phyloP scores from a whole-genome alignment of 2,329 filamentous ascomycete genomes.

The Calycina herbarum region DNA sequence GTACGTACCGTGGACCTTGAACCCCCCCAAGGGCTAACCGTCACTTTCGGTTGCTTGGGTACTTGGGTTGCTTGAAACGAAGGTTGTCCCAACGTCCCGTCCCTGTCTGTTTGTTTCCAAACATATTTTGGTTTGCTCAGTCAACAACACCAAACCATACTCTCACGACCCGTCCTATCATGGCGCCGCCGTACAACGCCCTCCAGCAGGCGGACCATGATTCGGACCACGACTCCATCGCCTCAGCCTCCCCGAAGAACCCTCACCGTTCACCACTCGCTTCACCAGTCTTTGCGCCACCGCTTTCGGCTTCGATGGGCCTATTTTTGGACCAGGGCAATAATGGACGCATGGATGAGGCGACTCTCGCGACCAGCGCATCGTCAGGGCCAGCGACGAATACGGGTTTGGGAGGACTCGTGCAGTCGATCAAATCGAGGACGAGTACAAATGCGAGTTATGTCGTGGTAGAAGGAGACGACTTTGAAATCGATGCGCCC shows the following conservation, averaged over 20 bases:
- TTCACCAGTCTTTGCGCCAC: constrained; percentile 22
- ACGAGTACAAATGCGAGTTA: constrained; percentile 21
- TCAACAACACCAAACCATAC: constrained; percentile 9
- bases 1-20: background rate
- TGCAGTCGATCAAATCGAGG: constrained; percentile 17
- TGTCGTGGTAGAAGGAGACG: constrained; percentile 25
- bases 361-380: constrained; percentile 10
- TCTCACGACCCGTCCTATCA: constrained; percentile 8
- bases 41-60: constrained; percentile 1
- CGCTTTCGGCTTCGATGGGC: constrained; percentile 16
- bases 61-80: background rate
- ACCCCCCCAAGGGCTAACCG: background rate
- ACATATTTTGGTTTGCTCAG: background rate
- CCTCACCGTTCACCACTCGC: constrained; percentile 11
- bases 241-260: background rate
- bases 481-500: constrained; percentile 22
- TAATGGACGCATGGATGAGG: constrained; percentile 8
- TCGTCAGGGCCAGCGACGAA: constrained; percentile 12
- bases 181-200: constrained; percentile 16
- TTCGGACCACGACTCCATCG: constrained; percentile 11
- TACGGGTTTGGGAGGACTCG: constrained; percentile 17
- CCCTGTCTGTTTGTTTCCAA: constrained; percentile 1
- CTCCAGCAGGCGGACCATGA: constrained; percentile 20
- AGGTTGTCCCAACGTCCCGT: background rate
- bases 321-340: constrained; percentile 31